Base-by-base conservation (phyloP, 2,329 filamentous ascomycete species). In the Colletotrichum filicis region DNA sequence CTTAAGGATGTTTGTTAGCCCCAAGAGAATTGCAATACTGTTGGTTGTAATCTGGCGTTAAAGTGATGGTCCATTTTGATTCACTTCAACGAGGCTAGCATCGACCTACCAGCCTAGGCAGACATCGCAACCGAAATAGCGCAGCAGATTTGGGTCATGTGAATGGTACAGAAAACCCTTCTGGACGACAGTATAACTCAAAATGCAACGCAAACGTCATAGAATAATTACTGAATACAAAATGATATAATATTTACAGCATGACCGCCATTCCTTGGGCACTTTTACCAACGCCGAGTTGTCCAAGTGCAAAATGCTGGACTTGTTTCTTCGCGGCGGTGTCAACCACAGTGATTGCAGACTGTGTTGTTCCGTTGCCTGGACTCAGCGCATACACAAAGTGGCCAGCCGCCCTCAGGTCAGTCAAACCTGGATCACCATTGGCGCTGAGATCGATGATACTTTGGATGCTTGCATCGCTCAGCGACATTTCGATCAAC, bases 331-430 rank as follows among this genome's bases (percentile, higher is more conserved):
- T 73, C 3, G 4, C 22, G 1, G 57, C 7, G 4, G 78, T 80
- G 75, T 85, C 79, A 1, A 87, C 75, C 0, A 87, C 85, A 0
- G 79, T 77, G 2, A 87, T 76, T 0, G 82, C 80, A 0, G 85
- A 78, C 1, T 78, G 66, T 0, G 79, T 81, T 0, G 79, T 84
- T 0, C 85, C 87, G 69, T 89, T 88, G 0, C 89, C 88, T 0
- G 88, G 88, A 3, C 84, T 83, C 4, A 93, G 78, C 0, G 87
- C 89, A 77, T 92, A 92, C 0, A 92, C 69, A 73, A 90, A 90
- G 32, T 82, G 80, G 0, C 91, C 90, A 0, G 83, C 83, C 0
- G 86, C 85, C 9, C 77, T 78, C 12, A 92, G 76, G 77, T 92
- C 91, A 66, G 89, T 87, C 61, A 92, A 80, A 0, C 90, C 91